phyloP scores from a whole-genome alignment of 2,329 filamentous ascomycete species.

The Xylariaceae sp. region DNA sequence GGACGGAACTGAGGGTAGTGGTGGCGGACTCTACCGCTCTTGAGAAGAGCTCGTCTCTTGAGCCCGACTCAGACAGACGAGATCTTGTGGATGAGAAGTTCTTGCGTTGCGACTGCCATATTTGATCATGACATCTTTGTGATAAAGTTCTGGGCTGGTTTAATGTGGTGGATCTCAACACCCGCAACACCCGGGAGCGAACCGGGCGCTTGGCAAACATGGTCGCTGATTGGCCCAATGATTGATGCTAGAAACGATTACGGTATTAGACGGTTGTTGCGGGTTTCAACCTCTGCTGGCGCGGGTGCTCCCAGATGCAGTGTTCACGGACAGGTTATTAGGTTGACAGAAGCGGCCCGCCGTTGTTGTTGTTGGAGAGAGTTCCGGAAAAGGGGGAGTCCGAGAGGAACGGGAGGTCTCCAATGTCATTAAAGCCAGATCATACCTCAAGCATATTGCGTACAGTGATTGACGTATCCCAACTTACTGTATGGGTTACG shows the following conservation, averaged over 20 bases:
- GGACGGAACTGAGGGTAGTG: slow-evolving; percentile 69
- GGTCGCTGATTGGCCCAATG: slow-evolving; percentile 2
- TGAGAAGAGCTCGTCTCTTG: slow-evolving; percentile 34
- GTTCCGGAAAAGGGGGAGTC: not conserved
- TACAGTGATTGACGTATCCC: not conserved
- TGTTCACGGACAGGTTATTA: not conserved
- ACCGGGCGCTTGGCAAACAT: slow-evolving; percentile 14
- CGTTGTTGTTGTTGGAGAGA: not conserved
- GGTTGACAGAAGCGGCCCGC: not conserved
- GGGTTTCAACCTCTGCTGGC: not conserved
- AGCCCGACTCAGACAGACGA: slow-evolving; percentile 7
- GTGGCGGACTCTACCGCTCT: slow-evolving; percentile 69
- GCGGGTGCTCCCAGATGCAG: not conserved
- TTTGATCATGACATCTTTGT: slow-evolving; percentile 4
- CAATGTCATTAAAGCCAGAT: no score
- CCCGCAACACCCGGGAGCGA: slow-evolving; percentile 2
- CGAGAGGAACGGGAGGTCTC: not conserved
- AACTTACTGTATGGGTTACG: not conserved
- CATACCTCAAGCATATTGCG: no score
- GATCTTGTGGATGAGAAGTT: slow-evolving; percentile 15
- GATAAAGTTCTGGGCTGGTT: slow-evolving; percentile 5
- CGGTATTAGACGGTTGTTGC: not conserved
- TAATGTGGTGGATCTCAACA: slow-evolving; percentile 5
- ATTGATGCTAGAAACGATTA: not conserved
- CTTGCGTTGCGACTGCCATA: slow-evolving; percentile 17